Conservation (phyloP, 371 early-diverging fungal species). For the Mucor irregularis region DNA sequence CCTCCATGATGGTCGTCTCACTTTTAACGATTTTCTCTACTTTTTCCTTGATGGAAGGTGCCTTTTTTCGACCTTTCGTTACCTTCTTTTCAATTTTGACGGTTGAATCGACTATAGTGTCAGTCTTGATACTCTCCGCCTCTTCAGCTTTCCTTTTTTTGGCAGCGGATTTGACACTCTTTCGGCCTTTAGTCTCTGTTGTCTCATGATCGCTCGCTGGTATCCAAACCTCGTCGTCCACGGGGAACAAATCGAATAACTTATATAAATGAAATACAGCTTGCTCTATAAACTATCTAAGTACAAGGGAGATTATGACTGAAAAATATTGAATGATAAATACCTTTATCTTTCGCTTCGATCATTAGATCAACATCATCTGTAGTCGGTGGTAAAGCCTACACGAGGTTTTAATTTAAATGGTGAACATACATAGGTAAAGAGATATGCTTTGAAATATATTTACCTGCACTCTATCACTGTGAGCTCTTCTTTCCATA, state of each 20-base stretch:
- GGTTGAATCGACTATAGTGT: neutral
- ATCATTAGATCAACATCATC: constrained; percentile 58
- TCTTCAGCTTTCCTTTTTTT: constrained; percentile 7
- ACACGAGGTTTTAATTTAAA: neutral
- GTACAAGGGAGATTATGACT: too few species aligned
- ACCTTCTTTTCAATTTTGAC: neutral
- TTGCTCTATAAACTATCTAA: too few species aligned
- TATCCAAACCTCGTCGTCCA: constrained; percentile 35
- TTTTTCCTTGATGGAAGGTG: neutral
- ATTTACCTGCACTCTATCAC: constrained; percentile 32
- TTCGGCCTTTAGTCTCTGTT: constrained; percentile 25
- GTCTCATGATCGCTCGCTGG: constrained; percentile 17
- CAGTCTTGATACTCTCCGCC: neutral
- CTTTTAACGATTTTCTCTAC: neutral
- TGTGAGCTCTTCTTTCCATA: constrained; percentile 48
- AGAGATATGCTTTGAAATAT: neutral
- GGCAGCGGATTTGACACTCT: constrained; percentile 5
- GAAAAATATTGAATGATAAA: too few species aligned
- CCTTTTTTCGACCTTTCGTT: neutral
- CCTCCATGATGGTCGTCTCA: neutral
- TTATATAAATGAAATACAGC: constrained; percentile 51
- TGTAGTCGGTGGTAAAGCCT: constrained; percentile 46
- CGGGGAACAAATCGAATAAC: constrained; percentile 33
- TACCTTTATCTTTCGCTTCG: constrained; percentile 58
- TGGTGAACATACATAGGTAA: too few species aligned